phyloP scores from a whole-genome alignment of 164 flowering plant species.

The Pachysandra terminalis region DNA sequence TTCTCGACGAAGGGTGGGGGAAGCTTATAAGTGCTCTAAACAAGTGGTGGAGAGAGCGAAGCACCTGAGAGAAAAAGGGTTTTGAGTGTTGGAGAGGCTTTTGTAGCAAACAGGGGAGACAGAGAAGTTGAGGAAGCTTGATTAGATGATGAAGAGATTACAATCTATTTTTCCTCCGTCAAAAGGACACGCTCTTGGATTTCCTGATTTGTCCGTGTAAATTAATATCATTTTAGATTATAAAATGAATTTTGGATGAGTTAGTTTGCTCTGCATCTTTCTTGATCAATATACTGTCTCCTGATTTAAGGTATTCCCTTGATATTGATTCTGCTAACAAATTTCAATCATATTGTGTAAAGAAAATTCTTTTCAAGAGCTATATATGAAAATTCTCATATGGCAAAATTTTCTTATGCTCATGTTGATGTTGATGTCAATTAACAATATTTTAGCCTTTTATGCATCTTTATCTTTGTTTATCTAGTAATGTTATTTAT shows the following conservation, averaged over 20 bases:
- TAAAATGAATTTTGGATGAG: neutral
- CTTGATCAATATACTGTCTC: neutral
- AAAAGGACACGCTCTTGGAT: constrained; percentile 27
- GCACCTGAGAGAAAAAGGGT: constrained; percentile 35
- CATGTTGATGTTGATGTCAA: too few species aligned
- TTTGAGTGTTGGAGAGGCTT: constrained; percentile 44
- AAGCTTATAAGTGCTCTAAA: constrained; percentile 61
- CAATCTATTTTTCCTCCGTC: constrained; percentile 35
- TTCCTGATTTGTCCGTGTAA: constrained; percentile 6
- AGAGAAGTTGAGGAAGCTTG: constrained; percentile 41
- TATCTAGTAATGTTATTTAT: too few species aligned
- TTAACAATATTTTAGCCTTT: too few species aligned
- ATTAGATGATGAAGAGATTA: constrained; percentile 38
- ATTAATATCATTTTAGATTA: neutral
- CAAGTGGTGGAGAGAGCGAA: too few species aligned
- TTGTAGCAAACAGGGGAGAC: constrained; percentile 30
- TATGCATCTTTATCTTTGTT: too few species aligned
- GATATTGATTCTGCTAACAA: too few species aligned
- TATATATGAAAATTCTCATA: too few species aligned
- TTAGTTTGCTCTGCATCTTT: neutral
- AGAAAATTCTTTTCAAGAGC: too few species aligned
- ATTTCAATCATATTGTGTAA: too few species aligned
- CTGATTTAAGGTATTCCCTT: too few species aligned
- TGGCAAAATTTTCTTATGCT: too few species aligned
- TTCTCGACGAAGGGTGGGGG: constrained; percentile 41